Evolutionary conservation across 2,329 filamentous ascomycete species (phyloP), one percentile per base, ranked within the genome.

Genomic region (Aspergillus latus): DNA sequence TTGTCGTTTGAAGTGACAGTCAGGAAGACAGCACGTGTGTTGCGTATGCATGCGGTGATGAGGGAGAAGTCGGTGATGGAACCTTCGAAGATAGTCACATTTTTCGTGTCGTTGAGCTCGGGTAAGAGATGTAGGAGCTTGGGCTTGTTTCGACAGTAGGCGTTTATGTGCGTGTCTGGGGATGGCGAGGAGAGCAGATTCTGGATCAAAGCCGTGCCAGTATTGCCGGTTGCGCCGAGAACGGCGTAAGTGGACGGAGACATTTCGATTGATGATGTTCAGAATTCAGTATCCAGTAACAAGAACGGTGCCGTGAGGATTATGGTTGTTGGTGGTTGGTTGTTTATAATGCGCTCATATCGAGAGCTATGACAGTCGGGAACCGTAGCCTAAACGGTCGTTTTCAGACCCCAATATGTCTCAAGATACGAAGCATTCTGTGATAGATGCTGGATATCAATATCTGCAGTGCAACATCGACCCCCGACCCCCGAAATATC

Each of bases 171-270:
- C 34, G 52, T 62, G 7, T 70, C 36, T 0, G 72, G 67, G 0
- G 52, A 50, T 9, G 66, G 49, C 4, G 26, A 5, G 4, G 26
- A 28, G 26, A 80, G 69, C 1, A 81, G 69, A 37, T 67, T 68
- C 21, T 72, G 46, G 37, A 82, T 68, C 29, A 81, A 66, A 2
- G 75, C 71, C 1, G 61, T 68, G 51, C 79, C 79, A 40, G 69
- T 74, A 58, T 78, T 79, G 5, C 79, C 79, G 1, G 78, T 81
- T 16, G 64, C 58, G 6, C 76, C 76, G 1, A 79, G 62, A 8
- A 79, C 62, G 4, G 76, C 76, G 59, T 76, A 78, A 11, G 60
- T 71, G n/a, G 36, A 11, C 11, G 13, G 11, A 6, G 62, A 10
- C 57, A 59, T 59, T 44, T 15, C 40, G 34, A 36, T 28, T 49